Conservation (phyloP, 83 land plant species). For the Thuja plicata region DNA sequence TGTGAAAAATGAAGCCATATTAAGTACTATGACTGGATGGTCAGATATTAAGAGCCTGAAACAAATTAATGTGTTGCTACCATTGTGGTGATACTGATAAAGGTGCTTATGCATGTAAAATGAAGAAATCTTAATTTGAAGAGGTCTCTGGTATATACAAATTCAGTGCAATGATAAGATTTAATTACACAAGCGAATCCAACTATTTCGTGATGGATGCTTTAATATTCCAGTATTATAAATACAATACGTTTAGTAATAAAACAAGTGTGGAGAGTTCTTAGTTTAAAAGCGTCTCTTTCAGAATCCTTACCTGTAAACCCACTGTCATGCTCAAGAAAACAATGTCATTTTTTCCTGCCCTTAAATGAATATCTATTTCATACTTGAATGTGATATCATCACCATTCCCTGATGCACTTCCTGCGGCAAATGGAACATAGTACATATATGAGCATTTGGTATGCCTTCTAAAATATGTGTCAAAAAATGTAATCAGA, state of each 20-base stretch:
- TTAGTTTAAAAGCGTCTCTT: neutral
- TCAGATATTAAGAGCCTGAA: neutral
- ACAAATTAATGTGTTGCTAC: neutral
- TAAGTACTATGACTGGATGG: too few relatives aligned
- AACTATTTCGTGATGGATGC: neutral
- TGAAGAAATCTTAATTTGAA: neutral
- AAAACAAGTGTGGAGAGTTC: neutral
- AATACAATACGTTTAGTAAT: neutral
- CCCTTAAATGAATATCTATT: conserved; percentile 42
- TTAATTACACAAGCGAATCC: neutral
- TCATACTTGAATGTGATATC: conserved; percentile 41
- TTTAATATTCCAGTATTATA: neutral
- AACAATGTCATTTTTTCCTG: conserved; percentile 77
- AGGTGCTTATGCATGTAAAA: too few relatives aligned
- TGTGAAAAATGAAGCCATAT: neutral
- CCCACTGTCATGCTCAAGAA: conserved; percentile 86
- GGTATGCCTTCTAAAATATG: neutral
- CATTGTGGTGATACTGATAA: too few relatives aligned
- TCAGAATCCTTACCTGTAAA: conserved; percentile 51
- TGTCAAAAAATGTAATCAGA: neutral
- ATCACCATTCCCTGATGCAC: conserved; percentile 63
- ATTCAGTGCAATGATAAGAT: neutral
- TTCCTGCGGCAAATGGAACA: conserved; percentile 22
- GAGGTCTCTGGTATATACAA: neutral
- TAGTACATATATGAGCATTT: neutral